These are phyloP conservation scores for Adiantum capillusveneris DNA, from an alignment of 75 land plant species.

Conservation along the genomic window DNA sequence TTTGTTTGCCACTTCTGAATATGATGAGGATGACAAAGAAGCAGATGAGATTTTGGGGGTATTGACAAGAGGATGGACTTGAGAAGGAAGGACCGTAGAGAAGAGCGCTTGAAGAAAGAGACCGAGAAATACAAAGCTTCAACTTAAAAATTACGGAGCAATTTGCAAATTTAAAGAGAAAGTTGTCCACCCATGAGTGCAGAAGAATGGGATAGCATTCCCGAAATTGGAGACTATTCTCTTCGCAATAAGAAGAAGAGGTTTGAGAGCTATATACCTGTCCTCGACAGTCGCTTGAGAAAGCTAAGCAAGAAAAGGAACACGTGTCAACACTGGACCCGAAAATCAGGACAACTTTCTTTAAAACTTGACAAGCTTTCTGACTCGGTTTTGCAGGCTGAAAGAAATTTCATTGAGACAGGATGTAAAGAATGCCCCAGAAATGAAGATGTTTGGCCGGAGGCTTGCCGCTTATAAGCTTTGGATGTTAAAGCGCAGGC, in stretches of 20 bases:
- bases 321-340: conserved; percentile 90
- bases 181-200: conserved; percentile 49
- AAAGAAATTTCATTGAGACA: conserved; percentile 58
- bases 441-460: conserved; percentile 93
- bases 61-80: conserved; percentile 92
- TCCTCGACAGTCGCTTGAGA: conserved; percentile 86
- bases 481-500: conserved; percentile 79
- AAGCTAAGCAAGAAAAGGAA: conserved; percentile 86
- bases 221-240: conserved; percentile 90
- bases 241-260: conserved; percentile 88
- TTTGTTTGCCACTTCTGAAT: conserved; percentile 82
- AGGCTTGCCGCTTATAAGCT: conserved; percentile 73
- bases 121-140: conserved; percentile 94
- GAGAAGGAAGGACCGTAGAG: conserved; percentile 63
- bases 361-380: conserved; percentile 81
- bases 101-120: conserved; percentile 52
- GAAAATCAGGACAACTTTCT: conserved; percentile 58
- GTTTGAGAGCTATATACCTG: conserved; percentile 92
- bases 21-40: conserved; percentile 96
- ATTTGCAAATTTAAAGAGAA: conserved; percentile 91
- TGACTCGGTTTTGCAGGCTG: conserved; percentile 77
- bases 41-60: conserved; percentile 87
- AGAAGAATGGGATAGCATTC: conserved; percentile 87
- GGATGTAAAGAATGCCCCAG: conserved; percentile 94
- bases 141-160: conserved; percentile 95